phyloP scores from a whole-genome alignment of 441 rosid genomes.

The Pelargonium myrrhifolium region DNA sequence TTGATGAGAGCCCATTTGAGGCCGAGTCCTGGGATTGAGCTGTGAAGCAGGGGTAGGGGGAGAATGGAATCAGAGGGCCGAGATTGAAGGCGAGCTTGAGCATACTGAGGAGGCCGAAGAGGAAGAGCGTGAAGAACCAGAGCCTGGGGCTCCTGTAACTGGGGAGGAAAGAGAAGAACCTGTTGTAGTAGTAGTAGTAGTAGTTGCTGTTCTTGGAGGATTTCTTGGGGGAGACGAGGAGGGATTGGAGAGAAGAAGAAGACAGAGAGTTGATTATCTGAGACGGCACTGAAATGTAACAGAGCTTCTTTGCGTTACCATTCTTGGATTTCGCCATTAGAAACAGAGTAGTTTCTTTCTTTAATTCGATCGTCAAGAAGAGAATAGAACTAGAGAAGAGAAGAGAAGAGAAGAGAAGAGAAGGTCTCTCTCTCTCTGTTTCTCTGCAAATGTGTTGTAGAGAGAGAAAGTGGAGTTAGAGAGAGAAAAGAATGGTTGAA shows the following conservation, averaged over 20 bases:
- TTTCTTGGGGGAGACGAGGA: conserved; percentile 54
- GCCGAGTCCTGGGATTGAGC: conserved; percentile 22
- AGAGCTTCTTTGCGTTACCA: conserved; percentile 30
- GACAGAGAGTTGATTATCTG: conserved; percentile 55
- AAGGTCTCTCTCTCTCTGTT: too few relatives aligned
- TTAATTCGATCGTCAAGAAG: neutral
- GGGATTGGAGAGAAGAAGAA: conserved; percentile 51
- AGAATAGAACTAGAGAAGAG: too few relatives aligned
- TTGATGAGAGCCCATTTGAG: conserved; percentile 13
- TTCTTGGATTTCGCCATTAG: conserved; percentile 48
- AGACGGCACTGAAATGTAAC: conserved; percentile 68
- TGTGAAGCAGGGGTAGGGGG: conserved; percentile 44
- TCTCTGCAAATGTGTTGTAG: too few relatives aligned
- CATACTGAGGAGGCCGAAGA: conserved; percentile 48
- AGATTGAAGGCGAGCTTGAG: conserved; percentile 21
- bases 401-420: too few relatives aligned
- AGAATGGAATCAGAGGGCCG: conserved; percentile 39
- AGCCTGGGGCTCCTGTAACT: conserved; percentile 19
- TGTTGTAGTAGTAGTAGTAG: conserved; percentile 9
- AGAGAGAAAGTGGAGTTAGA: conserved; percentile 18
- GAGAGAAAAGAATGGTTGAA: conserved; percentile 12
- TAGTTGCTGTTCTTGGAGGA: conserved; percentile 28
- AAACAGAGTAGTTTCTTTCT: neutral
- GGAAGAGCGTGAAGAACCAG: conserved; percentile 49
- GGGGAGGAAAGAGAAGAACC: neutral